Evolutionary conservation across 192 early-diverging fungal species (phyloP).

Genomic region (Linnemannia exigua): DNA sequence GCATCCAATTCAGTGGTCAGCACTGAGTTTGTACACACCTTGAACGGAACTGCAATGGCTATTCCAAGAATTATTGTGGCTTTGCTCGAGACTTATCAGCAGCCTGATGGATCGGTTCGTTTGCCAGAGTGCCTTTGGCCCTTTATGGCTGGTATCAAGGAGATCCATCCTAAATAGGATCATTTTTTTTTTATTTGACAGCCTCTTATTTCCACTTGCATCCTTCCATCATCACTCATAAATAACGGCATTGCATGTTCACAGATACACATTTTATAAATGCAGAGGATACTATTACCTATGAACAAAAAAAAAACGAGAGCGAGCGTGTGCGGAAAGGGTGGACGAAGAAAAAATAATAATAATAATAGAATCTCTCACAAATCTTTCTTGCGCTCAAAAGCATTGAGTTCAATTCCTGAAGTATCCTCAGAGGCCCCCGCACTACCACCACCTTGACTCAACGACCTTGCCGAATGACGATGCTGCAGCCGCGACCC

Average conservation of each 20-base stretch:
- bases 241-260: background rate
- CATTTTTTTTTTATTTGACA: background rate
- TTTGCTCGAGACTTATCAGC: conserved; percentile 87
- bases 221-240: background rate
- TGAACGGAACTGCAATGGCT: conserved; percentile 95
- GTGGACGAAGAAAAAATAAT: background rate
- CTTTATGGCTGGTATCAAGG: conserved; percentile 74
- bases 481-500: conserved; percentile 3
- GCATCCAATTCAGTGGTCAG: conserved; percentile 19
- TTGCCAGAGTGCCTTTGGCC: conserved; percentile 80
- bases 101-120: conserved; percentile 73
- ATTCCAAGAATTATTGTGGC: conserved; percentile 92
- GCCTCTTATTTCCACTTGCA: background rate
- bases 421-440: background rate
- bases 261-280: too few species aligned
- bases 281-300: too few species aligned
- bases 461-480: conserved; percentile 23
- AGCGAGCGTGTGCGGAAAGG: too few species aligned
- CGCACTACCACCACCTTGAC: background rate
- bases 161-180: conserved; percentile 34
- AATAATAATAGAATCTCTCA: background rate
- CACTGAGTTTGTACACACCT: conserved; percentile 86
- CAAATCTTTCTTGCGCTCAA: conserved; percentile 20
- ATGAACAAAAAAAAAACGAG: background rate
- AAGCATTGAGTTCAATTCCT: conserved; percentile 18